Evolutionary conservation across 345 rosid species (phyloP), one percentile per base, ranked within the genome.

Genomic region (Kandelia obovata): DNA sequence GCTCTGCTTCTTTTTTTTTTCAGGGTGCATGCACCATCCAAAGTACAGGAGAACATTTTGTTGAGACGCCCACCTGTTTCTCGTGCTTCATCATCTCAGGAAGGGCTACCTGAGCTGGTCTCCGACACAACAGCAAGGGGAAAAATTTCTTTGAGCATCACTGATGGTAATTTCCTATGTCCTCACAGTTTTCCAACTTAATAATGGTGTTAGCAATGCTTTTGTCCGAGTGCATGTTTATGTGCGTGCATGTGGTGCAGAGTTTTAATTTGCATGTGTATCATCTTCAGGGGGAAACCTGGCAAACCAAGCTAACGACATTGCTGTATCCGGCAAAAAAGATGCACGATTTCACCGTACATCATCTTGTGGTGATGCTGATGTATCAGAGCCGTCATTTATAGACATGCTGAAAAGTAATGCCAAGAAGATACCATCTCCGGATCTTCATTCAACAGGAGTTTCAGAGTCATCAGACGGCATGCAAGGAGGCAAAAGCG

Each of bases 351-450:
- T 79, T 61, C 70, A 86, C 58, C 74, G 88, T 71, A 74, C 87
- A 1, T 79, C 89, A 23, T 89, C 91, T 25, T 83, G 51, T 43
- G 70, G 69, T 11, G 88, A 86, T 75, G 83, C 84, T 10, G 79
- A 78, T 30, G 78, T 64, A 2, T 66, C 96, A 5, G 95, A 88
- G 71, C 68, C 97, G 28, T 90, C 97, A 15, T 93, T 91, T 65
- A 89, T 86, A 3, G 98, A 91, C 68, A 82, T 88, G 90, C 83
- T 88, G 39, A 88, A 81, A 79, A 88, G 73, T 32, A 75, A 73
- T 66, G 25, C 72, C 7, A 78, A 73, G 76, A 82, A 78, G 53
- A 61, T 9, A 35, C 31, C 67, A 25, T 21, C 5, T 4, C 21
- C 77, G 2, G 79, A 81, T 31, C 55, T 56, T 10, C 53, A 67